Base-by-base conservation (phyloP, 2,329 filamentous ascomycete genomes). In the Pseudopithomyces maydicus region DNA sequence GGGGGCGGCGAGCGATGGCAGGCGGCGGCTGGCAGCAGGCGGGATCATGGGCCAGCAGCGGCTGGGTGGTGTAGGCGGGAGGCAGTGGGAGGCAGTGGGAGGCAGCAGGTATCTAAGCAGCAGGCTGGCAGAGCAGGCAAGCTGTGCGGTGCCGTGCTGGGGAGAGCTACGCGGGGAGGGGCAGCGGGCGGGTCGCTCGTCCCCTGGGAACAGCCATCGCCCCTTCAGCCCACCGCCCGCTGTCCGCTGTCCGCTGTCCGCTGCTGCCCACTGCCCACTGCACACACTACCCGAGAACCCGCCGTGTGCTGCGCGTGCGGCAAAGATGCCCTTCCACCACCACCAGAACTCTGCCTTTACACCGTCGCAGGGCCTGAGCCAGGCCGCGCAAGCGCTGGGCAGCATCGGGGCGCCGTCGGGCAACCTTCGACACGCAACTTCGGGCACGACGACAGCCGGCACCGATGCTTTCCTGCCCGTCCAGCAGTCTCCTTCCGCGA, bases 371-470 rank as follows among this genome's bases (percentile, higher is more conserved):
- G 77, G 79, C 59, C 75, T 83, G 61, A 79, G 76, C 60, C 76
- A 79, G 50, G 77, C 79, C 22, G 77, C 78, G 29, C 77, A 79
- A 60, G 74, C 78, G 49, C 67, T 82, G 66, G 79, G 77, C 69
- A 79, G 79, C 56, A 78, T 82, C 58, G 81, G 77, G 59, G 74
- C 78, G 58, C 79, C 79, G 46, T 70, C 71, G 54, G 76, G 74
- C 41, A 77, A 77, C 64, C 71, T 77, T 57, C 71, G 76, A 42
- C 59, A 67, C 42, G 73, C 74, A 52, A 76, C 77, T 26, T 72
- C 74, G 53, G 74, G 74, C 48, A 77, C 75, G 11, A 80, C 78
- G 20, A 69, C 67, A 26, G 77, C 78, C 32, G 78, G 77, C 51
- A 79, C 77, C 22, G 80, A 82, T 63, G 74, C 74, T 51, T 74